A percentile compares a stretch with the other conserved stretches of the same genome.
These are phyloP conservation scores for Cutaneotrichosporon sp. DNA, from an alignment of 1,284 basidiomycete genomes.

Conservation along the genomic window DNA sequence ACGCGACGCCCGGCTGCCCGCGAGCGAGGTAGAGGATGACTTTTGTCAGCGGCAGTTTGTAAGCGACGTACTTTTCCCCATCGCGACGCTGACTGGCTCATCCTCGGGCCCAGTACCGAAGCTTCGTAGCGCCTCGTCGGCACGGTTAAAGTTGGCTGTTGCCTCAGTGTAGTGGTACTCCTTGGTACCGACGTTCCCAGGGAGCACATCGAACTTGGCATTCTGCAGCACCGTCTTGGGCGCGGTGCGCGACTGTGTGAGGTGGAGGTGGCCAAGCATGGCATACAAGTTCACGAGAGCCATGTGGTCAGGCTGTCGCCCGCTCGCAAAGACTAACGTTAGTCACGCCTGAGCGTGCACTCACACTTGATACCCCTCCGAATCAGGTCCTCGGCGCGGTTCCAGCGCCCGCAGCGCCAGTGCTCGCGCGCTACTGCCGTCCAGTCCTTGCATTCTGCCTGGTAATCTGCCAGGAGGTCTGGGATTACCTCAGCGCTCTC, in stretches of 20 bases:
- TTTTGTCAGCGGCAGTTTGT: conserved; percentile 39
- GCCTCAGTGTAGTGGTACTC: conserved; percentile 66
- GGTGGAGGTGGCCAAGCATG: conserved; percentile 76
- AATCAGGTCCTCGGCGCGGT: conserved; percentile 46
- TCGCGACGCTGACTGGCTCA: conserved; percentile 43
- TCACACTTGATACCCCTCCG: conserved; percentile 48
- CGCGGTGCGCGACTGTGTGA: conserved; percentile 72
- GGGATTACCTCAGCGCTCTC: conserved; percentile 49
- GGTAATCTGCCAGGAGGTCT: conserved; percentile 46
- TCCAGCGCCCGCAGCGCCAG: conserved; percentile 42
- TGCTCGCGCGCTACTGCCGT: conserved; percentile 52
- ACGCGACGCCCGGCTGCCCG: conserved; percentile 72
- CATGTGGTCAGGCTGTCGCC: conserved; percentile 51
- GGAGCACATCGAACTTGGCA: conserved; percentile 69
- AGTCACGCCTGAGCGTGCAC: conserved; percentile 19
- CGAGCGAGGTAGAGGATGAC: conserved; percentile 79
- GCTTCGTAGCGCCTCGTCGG: conserved; percentile 64
- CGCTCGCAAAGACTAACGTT: conserved; percentile 33
- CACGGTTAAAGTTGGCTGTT: conserved; percentile 66
- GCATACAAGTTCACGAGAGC: conserved; percentile 64
- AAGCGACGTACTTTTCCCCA: conserved; percentile 31
- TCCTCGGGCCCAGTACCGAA: conserved; percentile 37
- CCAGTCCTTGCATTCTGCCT: conserved; percentile 53
- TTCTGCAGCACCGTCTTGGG: conserved; percentile 72
- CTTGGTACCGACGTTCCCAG: conserved; percentile 61